Evolutionary conservation across 805 yeast species (phyloP).

Genomic region (Hanseniaspora osmophila): DNA sequence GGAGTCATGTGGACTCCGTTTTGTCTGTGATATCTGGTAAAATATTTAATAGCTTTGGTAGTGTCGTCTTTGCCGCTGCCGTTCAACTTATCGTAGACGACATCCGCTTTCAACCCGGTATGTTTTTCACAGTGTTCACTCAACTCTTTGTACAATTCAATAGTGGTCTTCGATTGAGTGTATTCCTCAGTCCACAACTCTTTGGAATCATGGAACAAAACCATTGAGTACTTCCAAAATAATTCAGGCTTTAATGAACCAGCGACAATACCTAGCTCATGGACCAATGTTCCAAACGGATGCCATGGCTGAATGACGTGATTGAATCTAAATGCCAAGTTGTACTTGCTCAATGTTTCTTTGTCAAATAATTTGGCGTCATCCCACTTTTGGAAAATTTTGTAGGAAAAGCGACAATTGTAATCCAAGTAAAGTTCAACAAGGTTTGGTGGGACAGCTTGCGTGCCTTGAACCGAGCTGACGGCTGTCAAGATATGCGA

Average conservation of each 20-base stretch:
- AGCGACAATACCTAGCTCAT: slow-evolving; percentile 61
- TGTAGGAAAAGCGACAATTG: slow-evolving; percentile 63
- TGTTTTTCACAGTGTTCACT: slow-evolving; percentile 36
- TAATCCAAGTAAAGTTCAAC: slow-evolving; percentile 61
- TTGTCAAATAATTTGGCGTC: slow-evolving; percentile 39
- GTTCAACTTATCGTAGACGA: slow-evolving; percentile 20
- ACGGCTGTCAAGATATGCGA: slow-evolving; percentile 3
- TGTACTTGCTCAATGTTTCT: slow-evolving; percentile 30
- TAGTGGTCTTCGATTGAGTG: slow-evolving; percentile 38
- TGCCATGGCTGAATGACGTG: slow-evolving; percentile 91
- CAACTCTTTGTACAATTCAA: slow-evolving; percentile 39
- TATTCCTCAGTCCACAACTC: slow-evolving; percentile 46
- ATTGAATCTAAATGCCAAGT: slow-evolving; percentile 47
- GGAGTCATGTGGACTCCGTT: slow-evolving; percentile 80
- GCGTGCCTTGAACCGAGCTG: not conserved
- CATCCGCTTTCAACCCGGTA: slow-evolving; percentile 19
- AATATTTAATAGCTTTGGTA: slow-evolving; percentile 54
- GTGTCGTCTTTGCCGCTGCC: slow-evolving; percentile 36
- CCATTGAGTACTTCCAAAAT: slow-evolving; percentile 44
- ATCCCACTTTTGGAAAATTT: slow-evolving; percentile 43
- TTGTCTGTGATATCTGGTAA: slow-evolving; percentile 58
- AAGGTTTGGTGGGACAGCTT: slow-evolving; percentile 15
- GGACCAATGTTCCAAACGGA: slow-evolving; percentile 49
- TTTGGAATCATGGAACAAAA: slow-evolving; percentile 41
- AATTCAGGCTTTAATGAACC: slow-evolving; percentile 39